Percentiles rank a stretch among this genome's conserved stretches.
phyloP scores from a whole-genome alignment of 495 filamentous ascomycete species.

The Beverwykella pulmonaria region DNA sequence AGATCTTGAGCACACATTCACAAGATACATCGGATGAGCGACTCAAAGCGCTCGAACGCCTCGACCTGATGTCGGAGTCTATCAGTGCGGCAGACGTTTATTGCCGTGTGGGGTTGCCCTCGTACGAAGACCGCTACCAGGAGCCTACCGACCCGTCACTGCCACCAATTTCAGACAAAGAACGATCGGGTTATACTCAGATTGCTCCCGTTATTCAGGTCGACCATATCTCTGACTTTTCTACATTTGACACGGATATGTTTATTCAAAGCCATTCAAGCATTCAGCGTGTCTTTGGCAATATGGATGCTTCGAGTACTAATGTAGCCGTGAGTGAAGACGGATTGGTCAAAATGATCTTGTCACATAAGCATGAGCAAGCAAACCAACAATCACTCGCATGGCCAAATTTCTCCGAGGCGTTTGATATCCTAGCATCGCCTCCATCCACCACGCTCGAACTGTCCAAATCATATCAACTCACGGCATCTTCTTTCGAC shows the following conservation, averaged over 20 bases:
- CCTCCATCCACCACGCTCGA: conserved; percentile 8
- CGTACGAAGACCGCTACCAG: conserved; percentile 36
- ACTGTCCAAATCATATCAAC: conserved; percentile 45
- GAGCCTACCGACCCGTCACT: conserved; percentile 63
- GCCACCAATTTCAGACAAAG: conserved; percentile 61
- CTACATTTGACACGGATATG: conserved; percentile 41
- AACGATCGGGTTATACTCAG: conserved; percentile 65
- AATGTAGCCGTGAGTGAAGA: conserved; percentile 1
- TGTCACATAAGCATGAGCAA: conserved; percentile 58
- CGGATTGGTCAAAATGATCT: conserved; percentile 49
- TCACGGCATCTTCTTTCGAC: conserved; percentile 68
- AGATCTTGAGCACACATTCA: not conserved
- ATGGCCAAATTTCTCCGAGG: conserved; percentile 28
- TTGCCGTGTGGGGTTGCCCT: conserved; percentile 44
- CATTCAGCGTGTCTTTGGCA: conserved; percentile 29
- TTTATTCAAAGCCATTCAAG: conserved; percentile 33
- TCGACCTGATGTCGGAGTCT: conserved; percentile 27
- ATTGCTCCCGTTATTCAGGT: conserved; percentile 65
- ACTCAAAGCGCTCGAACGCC: conserved; percentile 9
- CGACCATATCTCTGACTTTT: conserved; percentile 48
- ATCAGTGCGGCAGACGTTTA: conserved; percentile 47
- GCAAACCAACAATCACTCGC: conserved; percentile 43
- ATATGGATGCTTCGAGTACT: not conserved
- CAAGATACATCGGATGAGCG: not conserved
- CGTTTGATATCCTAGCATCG: conserved; percentile 30